Evolutionary conservation across 129 eudicot species (phyloP).

Genomic region (Pittosporum tobira): DNA sequence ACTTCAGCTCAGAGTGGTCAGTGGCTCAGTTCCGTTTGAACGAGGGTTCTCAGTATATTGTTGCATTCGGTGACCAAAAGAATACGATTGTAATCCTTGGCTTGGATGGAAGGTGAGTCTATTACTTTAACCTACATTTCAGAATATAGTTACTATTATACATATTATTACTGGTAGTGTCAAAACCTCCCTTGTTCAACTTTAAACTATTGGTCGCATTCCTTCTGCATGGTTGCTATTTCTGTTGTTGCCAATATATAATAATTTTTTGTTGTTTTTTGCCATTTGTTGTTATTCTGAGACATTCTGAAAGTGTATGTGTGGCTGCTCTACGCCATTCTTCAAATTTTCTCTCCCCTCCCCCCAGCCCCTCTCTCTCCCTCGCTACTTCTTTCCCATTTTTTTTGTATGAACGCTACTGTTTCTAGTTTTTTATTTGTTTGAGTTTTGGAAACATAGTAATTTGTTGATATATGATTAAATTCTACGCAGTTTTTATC

Average conservation of each 20-base stretch:
- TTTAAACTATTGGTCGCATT: no score
- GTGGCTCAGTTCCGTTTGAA: constrained; percentile 82
- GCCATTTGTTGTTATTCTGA: neutral
- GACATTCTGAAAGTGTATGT: neutral
- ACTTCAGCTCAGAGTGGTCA: constrained; percentile 95
- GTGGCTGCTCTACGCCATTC: no score
- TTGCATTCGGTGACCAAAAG: constrained; percentile 84
- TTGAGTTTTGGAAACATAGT: no score
- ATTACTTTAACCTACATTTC: neutral
- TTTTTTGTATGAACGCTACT: no score
- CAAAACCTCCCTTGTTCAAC: neutral
- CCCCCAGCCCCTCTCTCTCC: no score
- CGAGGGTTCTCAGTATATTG: constrained; percentile 68
- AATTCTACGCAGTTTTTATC: constrained; percentile 50
- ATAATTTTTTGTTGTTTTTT: neutral
- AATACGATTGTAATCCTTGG: constrained; percentile 74
- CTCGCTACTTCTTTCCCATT: no score
- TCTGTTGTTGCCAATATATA: neutral
- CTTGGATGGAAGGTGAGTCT: constrained; percentile 90
- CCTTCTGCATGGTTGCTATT: no score
- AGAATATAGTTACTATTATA: no score
- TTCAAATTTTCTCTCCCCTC: no score
- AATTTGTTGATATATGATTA: neutral
- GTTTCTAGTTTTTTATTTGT: no score
- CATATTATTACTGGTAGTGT: neutral